phyloP scores from a whole-genome alignment of 164 flowering plant species.

The Macadamia integrifolia region DNA sequence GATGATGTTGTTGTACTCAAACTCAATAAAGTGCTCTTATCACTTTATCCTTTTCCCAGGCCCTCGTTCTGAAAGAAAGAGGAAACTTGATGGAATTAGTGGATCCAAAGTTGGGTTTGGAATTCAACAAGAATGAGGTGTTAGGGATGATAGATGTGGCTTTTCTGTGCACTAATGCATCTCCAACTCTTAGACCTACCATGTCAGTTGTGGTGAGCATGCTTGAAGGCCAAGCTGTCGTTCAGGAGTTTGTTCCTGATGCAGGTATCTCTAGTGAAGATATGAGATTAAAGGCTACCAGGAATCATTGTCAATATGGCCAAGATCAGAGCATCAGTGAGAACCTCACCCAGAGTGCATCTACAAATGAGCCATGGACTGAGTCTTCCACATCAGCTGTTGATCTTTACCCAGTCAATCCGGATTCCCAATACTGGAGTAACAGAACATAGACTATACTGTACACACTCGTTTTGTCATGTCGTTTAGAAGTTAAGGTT shows the following conservation, averaged over 20 bases:
- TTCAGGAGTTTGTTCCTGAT: conserved; percentile 9
- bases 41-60: conserved; percentile 11
- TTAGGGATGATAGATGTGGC: conserved; percentile 21
- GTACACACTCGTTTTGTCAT: neutral
- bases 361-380: conserved; percentile 16
- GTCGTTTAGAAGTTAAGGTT: too few species aligned
- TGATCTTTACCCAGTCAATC: conserved; percentile 18
- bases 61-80: conserved; percentile 16
- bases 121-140: conserved; percentile 20
- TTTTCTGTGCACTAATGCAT: conserved; percentile 24
- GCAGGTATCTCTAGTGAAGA: conserved; percentile 9
- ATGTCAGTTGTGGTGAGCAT: conserved; percentile 32
- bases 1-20: neutral
- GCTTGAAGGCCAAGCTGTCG: conserved; percentile 20
- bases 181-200: conserved; percentile 27
- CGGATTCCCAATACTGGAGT: conserved; percentile 16
- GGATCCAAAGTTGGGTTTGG: conserved; percentile 22
- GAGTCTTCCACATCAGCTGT: conserved; percentile 15
- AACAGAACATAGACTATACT: conserved; percentile 1
- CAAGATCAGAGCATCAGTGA: conserved; percentile 2
- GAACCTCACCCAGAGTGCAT: conserved; percentile 5
- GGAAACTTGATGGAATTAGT: conserved; percentile 24
- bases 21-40: neutral
- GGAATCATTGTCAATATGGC: conserved; percentile 1
- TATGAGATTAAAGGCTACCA: conserved; percentile 11